Evolutionary conservation across 257 asterid genomes (phyloP).

Genomic region (Solanum tarapatanum): DNA sequence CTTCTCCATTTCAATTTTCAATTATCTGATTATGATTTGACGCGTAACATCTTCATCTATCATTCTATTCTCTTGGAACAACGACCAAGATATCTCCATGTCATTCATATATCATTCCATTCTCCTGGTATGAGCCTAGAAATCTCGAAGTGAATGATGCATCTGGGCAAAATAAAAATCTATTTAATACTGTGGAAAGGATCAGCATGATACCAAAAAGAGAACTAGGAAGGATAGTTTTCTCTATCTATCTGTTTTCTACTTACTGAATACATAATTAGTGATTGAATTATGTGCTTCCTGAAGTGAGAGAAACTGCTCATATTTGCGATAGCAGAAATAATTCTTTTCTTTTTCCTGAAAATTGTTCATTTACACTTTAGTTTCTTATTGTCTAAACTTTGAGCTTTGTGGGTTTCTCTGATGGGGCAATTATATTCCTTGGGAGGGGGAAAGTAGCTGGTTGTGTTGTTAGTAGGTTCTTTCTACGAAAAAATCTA

Average conservation of each 20-base stretch:
- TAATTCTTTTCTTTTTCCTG: background rate
- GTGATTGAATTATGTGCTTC: background rate
- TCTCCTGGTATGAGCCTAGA: background rate
- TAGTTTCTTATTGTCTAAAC: background rate
- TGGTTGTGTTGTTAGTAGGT: background rate
- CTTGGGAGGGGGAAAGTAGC: background rate
- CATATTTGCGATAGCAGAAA: background rate
- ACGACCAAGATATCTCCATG: background rate
- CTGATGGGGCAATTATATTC: background rate
- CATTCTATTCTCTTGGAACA: background rate
- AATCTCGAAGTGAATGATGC: background rate
- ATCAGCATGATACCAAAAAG: background rate
- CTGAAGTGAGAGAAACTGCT: background rate
- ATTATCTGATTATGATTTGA: background rate
- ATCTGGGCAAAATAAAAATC: background rate
- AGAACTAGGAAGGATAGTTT: background rate
- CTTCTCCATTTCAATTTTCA: background rate
- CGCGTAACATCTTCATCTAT: background rate
- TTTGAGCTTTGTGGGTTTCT: background rate
- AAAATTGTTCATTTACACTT: background rate
- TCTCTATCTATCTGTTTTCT: background rate
- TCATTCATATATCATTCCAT: background rate
- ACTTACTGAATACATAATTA: background rate
- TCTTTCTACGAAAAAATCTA: background rate
- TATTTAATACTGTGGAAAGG: background rate